Evolutionary conservation across 2,329 filamentous ascomycete species (phyloP).

Genomic region (Zymoseptoria pseudotritici): DNA sequence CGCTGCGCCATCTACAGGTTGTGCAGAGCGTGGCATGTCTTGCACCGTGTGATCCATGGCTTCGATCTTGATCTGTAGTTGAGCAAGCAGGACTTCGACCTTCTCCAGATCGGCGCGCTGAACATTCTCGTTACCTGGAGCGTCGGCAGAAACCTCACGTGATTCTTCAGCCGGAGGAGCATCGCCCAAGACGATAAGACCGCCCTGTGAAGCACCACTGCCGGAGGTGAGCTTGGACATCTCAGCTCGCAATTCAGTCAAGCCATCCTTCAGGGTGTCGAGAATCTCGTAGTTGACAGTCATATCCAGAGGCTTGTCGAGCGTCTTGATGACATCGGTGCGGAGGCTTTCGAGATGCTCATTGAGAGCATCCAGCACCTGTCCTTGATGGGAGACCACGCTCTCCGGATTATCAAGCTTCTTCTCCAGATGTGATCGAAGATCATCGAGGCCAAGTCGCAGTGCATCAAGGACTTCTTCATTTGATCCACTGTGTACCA

Average conservation of each 20-base stretch:
- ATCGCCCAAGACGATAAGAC: conserved; percentile 51
- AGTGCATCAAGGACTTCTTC: conserved; percentile 45
- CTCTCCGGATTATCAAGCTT: conserved; percentile 49
- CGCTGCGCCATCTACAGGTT: conserved; percentile 30
- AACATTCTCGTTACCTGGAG: conserved; percentile 34
- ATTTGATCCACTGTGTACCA: conserved; percentile 36
- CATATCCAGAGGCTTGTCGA: conserved; percentile 72
- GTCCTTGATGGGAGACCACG: conserved; percentile 44
- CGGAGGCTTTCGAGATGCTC: conserved; percentile 69
- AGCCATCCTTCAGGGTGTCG: conserved; percentile 74
- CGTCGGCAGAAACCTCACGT: conserved; percentile 38
- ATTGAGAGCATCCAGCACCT: conserved; percentile 55
- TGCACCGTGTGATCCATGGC: conserved; percentile 54
- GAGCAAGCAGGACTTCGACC: conserved; percentile 72
- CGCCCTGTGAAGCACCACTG: conserved; percentile 39
- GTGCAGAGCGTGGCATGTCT: conserved; percentile 37
- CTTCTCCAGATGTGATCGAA: conserved; percentile 43
- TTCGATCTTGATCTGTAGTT: conserved; percentile 79
- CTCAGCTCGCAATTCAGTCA: conserved; percentile 67
- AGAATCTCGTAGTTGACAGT: conserved; percentile 84
- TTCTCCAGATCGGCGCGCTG: conserved; percentile 73
- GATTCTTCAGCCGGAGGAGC: conserved; percentile 36
- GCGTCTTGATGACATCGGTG: conserved; percentile 64
- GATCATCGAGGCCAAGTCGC: conserved; percentile 43
- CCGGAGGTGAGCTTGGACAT: conserved; percentile 68